Evolutionary conservation across 2,329 filamentous ascomycete genomes (phyloP).

Genomic region (Penicillium griseofulvum): DNA sequence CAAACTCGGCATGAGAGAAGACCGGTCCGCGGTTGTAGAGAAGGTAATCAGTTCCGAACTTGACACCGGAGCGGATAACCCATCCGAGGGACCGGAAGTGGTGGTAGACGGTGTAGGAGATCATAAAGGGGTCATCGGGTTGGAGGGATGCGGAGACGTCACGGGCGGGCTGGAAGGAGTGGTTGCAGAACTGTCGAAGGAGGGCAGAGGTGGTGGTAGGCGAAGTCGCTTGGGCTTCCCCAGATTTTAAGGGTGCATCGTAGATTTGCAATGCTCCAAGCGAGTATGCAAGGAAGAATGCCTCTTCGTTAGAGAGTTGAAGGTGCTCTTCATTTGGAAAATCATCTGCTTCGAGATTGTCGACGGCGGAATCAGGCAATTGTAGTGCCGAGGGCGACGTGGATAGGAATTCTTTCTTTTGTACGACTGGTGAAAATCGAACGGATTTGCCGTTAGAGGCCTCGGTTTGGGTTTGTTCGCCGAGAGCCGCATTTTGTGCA

Average conservation of each 20-base stretch:
- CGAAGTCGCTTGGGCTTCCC: conserved; percentile 25
- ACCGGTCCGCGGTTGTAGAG: conserved; percentile 90
- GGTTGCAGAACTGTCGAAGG: conserved; percentile 64
- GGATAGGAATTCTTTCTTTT: conserved; percentile 59
- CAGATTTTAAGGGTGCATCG: conserved; percentile 19
- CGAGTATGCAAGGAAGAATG: conserved; percentile 82
- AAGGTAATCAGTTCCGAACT: conserved; percentile 94
- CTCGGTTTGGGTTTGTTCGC: conserved; percentile 9
- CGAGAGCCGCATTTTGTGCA: conserved; percentile 11
- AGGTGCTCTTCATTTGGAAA: conserved; percentile 71
- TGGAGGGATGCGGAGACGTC: conserved; percentile 47
- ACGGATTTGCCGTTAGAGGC: conserved; percentile 57
- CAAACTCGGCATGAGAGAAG: conserved; percentile 94
- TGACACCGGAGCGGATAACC: conserved; percentile 88
- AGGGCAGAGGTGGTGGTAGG: conserved; percentile 57
- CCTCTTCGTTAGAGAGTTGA: conserved; percentile 86
- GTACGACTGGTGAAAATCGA: conserved; percentile 66
- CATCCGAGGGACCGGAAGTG: conserved; percentile 94
- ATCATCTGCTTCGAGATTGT: conserved; percentile 18
- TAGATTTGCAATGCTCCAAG: conserved; percentile 70
- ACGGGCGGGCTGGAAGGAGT: conserved; percentile 67
- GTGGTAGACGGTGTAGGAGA: conserved; percentile 88
- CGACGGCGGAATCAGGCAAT: conserved; percentile 12
- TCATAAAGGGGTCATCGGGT: conserved; percentile 78
- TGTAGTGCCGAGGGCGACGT: conserved; percentile 18